A percentile compares a stretch with the other conserved stretches of the same genome.
These are phyloP conservation scores for Backusella circina DNA, from an alignment of 192 early-diverging fungal species.

Conservation along the genomic window DNA sequence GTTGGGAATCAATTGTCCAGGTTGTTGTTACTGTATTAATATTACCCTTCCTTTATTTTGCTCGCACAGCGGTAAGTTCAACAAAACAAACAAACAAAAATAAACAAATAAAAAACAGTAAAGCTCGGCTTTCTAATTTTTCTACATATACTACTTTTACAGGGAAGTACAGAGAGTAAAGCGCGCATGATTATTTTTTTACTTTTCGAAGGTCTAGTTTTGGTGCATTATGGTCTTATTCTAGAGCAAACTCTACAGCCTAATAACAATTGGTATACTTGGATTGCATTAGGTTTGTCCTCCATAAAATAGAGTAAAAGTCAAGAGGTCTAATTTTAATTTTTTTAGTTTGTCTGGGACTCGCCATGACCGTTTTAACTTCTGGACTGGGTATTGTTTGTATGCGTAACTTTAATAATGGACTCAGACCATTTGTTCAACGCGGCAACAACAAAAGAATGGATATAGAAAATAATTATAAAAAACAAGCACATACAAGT, in stretches of 20 bases:
- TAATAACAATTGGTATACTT: conserved; percentile 33
- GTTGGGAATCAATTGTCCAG: conserved; percentile 25
- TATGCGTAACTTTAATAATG: conserved; percentile 36
- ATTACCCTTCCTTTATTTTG: conserved; percentile 35
- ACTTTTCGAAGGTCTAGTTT: conserved; percentile 21
- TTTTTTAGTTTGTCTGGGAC: conserved; percentile 22
- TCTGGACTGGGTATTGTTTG: conserved; percentile 20
- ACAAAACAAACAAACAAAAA: conserved; percentile 7
- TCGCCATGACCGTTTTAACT: conserved; percentile 19
- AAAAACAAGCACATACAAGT: background rate
- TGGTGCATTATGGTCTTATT: conserved; percentile 30
- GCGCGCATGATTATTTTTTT: conserved; percentile 28
- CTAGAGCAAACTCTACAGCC: conserved; percentile 25
- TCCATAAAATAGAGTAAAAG: background rate
- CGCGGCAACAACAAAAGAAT: conserved; percentile 9
- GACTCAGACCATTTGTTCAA: conserved; percentile 33
- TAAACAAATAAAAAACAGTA: background rate
- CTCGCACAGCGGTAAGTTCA: conserved; percentile 26
- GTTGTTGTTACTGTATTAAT: conserved; percentile 22
- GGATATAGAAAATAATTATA: conserved; percentile 6
- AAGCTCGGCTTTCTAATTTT: background rate
- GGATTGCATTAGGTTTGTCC: conserved; percentile 33
- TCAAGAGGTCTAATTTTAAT: background rate
- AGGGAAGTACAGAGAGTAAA: conserved; percentile 32
- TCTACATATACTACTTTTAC: background rate